A percentile compares a stretch with the other conserved stretches of the same genome.
These are phyloP conservation scores for Rhododendron griersonianum DNA, from an alignment of 148 eudicot genomes.

Conservation along the genomic window DNA sequence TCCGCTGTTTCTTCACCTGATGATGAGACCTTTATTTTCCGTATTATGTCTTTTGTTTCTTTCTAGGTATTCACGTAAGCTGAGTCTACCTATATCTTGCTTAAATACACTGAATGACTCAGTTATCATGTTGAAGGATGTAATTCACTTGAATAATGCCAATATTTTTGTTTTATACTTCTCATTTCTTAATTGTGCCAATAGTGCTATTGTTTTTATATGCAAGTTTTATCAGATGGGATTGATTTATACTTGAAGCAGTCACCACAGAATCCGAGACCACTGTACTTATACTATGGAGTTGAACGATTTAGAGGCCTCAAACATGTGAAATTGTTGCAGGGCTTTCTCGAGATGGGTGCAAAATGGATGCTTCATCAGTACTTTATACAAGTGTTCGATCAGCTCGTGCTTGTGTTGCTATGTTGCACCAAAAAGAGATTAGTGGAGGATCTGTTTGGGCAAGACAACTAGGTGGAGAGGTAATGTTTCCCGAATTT, in stretches of 20 bases:
- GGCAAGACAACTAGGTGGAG: conserved; percentile 99
- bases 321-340: conserved; percentile 23
- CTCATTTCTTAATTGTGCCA: neutral
- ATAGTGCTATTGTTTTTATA: neutral
- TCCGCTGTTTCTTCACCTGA: neutral
- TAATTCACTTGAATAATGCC: neutral
- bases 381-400: conserved; percentile 73
- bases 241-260: neutral
- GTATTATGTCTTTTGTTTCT: neutral
- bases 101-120: neutral
- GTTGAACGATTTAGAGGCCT: neutral
- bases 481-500: conserved; percentile 38
- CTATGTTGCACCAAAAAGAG: conserved; percentile 73
- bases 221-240: neutral
- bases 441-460: conserved; percentile 64
- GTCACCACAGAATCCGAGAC: neutral
- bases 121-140: neutral
- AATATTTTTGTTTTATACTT: neutral
- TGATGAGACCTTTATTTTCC: neutral
- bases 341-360: conserved; percentile 94
- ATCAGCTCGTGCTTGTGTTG: conserved; percentile 85
- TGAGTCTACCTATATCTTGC: neutral
- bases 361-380: conserved; percentile 71
- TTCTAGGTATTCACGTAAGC: neutral
- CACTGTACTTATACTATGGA: neutral